Base-by-base conservation (phyloP, 2,329 filamentous ascomycete species). In the Blastomyces gilchristii region DNA sequence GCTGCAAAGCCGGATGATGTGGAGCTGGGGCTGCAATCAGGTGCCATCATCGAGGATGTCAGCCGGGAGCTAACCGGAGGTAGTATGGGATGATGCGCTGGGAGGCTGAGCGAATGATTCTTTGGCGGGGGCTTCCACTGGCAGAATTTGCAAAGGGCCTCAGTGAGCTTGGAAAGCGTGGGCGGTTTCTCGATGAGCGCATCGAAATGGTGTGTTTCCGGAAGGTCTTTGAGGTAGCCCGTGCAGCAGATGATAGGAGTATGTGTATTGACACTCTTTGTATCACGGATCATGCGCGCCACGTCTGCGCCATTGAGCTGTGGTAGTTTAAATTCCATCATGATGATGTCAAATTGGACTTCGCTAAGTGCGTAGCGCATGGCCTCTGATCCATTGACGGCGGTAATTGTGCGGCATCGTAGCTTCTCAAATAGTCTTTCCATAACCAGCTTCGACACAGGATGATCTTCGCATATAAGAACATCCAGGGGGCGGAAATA, bases 311-410 rank as follows among this genome's bases (percentile, higher is more conserved):
- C 94, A 69, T 91, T 97, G 71, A 97, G 91, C 71, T 96, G 91
- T 11, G 94, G 93, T 56, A 99, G 80, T 73, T 93, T 95, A 78
- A 91, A 97, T 76, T 99, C 94, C 75, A 96, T 93, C 81, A 99
- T 94, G 73, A 99, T 97, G 69, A 97, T 91, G 76, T 99, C 94
- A 72, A 97, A 99, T 72, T 97, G 96, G 72, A 99, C 93, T 72
- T 97, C 93, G 71, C 93, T 93, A 81, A 96, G 90, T 37, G 94
- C 91, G 76, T 94, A 96, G 28, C 93, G 86, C 70, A 96, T 88
- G 12, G 93, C 94, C 72, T 99, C 94, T 0, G 90, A 87, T 0
- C 94, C 94, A 69, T 92, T 96, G 2, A 87, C 83, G 4, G 94
- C 93, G 2, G 90, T 91, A 70, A 99, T 94, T 9, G 93, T 97